Evolutionary conservation across 441 rosid species (phyloP), one percentile per base, ranked within the genome.

Genomic region (Geranium incanum): DNA sequence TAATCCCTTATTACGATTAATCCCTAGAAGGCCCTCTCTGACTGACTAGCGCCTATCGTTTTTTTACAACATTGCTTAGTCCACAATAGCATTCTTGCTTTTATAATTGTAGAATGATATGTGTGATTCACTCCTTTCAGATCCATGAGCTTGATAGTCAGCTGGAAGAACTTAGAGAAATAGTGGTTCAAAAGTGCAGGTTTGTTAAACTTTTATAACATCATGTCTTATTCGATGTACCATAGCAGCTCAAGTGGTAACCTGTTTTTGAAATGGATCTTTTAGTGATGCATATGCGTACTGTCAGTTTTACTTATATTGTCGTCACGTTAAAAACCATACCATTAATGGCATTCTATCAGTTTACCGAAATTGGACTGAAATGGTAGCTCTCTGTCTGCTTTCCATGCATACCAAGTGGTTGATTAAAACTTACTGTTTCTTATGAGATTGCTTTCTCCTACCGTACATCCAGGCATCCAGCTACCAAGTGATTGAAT

Each of bases 131-230:
- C 48, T 68, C 36, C 23, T 71, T 73, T 78, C 87, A 91, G 99
- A 90, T 95, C 63, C 84, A 78, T 71, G 97, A 88, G 66, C 77
- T 89, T 68, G 97, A 89, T 84, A 73, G 70, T 84, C 87, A 88
- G 78, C 78, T 93, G 85, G 97, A 93, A 78, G 87, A 84, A 71
- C 91, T 95, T 43, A 84, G 98, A 72, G 93, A 88, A 83, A 69
- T 80, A 74, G 97, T 85, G 43, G 88, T 93, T 75, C 88, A 82
- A 77, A 93, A 83, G 55, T 89, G 97, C 96, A 91, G 97, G 98
- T 93, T 76, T 67, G 84, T 69, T 69, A 16, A 60, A 70, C 23
- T 60, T 13, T 39, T 15, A 50, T 50, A 4, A 12, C 57, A 50
- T 50, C 57, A 15, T 71, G 57, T 8, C 38, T 9, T 43, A 0